Evolutionary conservation across 1,284 basidiomycete species (phyloP), one percentile per base, ranked within the genome.

Genomic region (Apiotrichum akiyoshidainum): DNA sequence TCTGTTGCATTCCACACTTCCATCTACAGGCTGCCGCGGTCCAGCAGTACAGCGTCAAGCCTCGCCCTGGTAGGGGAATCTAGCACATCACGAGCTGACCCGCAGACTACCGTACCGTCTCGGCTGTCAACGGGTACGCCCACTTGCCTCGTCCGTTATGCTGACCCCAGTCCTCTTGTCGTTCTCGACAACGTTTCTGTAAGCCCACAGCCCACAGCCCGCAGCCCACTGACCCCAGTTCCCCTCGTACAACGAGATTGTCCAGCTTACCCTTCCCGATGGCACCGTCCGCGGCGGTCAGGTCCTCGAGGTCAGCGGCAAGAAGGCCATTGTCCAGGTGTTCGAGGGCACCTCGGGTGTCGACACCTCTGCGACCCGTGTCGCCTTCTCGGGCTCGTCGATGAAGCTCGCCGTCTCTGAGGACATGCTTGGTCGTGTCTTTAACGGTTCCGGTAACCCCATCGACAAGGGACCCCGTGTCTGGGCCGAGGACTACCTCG

Each of bases 391-490:
- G 31, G 96, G 96, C 45, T 90, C 88, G 68, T 92, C 90, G 75
- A 99, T 99, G 96, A 98, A 97, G 79, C 83, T 99, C 16, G 94
- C 95, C 59, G 96, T 99, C 22, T 92, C 92, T n/a, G 96, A 99
- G 79, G 96, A 99, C 81, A 98, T 98, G 95, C 80, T 97, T 68
- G 96, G 96, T 46, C 89, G 96, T 64, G 96, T 99, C 75, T 99
- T 99, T 84, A 99, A 99, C 81, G 96, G 96, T 61, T 95, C 92
- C 46, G 96, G 96, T 55, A 89, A 91, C 68, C 96, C 96, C 44
- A 97, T 99, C 74, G 96, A 99, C 80, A 89, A 98, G 74, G 96
- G 96, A 46, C 96, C 96, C 2, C 96, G 95, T 76, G 96, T 99
- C 34, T 98, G 97, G 81, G 96, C 96, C 26, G 96, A 99, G 80